Evolutionary conservation across 768 basidiomycete genomes (phyloP), one percentile per base, ranked within the genome.

Genomic region (Suillus ampliporus): DNA sequence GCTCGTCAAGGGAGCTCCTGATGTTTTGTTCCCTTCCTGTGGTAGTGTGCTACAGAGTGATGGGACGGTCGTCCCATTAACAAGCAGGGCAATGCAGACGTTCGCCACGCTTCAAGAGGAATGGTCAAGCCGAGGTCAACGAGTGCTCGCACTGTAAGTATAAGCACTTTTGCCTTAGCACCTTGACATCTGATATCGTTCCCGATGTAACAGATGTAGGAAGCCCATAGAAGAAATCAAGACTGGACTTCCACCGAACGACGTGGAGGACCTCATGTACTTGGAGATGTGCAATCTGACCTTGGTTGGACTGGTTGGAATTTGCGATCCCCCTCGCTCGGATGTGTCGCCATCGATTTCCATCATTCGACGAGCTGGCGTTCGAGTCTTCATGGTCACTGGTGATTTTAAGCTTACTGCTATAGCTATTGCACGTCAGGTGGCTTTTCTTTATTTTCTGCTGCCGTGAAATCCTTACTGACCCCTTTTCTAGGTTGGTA

Each of bases 1-100:
- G 59, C 70, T 82, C 60, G 76, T 79, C 70, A 85, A 85, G 67
- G 84, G 83, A 21, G 85, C 83, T 1, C 85, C 85, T 0, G 85
- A 86, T 63, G 69, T 82, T 26, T 75, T 83, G 13, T 74, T 82
- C 57, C 73, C 72, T 19, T 62, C 65, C 11, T 80, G 80, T 65
- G 70, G 71, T 1, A 47, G 17, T 10, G 71, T 69, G 47, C 47
- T 75, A 48, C 64, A 72, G 31, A 38, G 68, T 4, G 65, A 71
- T 47, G 74, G 74, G 28, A 61, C 64, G 14, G 63, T 74, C 17
- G 65, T 71, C 21, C 69, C 70, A 2, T 65, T 76, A 37, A 64
- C 69, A 37, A 34, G 43, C 5, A 60, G 31, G 0, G 69, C 68
- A 11, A 60, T 38, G n/a, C 31, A 56, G 15, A 60, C 65, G 15